Evolutionary conservation across 805 yeast genomes (phyloP).

Genomic region (Cyberlindnera subsufficiens): DNA sequence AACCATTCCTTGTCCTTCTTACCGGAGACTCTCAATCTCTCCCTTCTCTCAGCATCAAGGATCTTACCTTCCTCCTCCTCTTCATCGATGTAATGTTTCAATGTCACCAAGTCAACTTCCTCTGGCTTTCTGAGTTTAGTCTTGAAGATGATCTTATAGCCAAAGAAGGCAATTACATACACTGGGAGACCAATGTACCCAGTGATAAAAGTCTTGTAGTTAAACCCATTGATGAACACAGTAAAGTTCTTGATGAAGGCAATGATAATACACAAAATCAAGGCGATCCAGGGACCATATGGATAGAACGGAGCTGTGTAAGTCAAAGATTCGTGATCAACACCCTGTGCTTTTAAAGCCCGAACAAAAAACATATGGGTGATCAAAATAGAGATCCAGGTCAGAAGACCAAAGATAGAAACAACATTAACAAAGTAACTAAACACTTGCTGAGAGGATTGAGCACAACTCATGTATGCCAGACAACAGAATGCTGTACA

Average conservation of each 20-base stretch:
- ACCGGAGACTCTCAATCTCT: slow-evolving; percentile 18
- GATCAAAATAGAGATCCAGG: slow-evolving; percentile 67
- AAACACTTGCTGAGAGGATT: slow-evolving; percentile 52
- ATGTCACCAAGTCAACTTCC: slow-evolving; percentile 58
- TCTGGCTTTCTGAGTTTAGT: slow-evolving; percentile 42
- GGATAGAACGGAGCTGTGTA: slow-evolving; percentile 68
- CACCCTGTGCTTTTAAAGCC: slow-evolving; percentile 65
- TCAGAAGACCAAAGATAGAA: slow-evolving; percentile 66
- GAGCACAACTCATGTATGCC: slow-evolving; percentile 65
- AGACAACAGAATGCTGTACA: slow-evolving; percentile 49
- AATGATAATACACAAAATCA: slow-evolving; percentile 46
- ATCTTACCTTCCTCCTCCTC: slow-evolving; percentile 25
- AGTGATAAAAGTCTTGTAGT: slow-evolving; percentile 63
- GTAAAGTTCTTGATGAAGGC: slow-evolving; percentile 66
- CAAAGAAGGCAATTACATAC: slow-evolving; percentile 45
- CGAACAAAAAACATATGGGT: slow-evolving; percentile 61
- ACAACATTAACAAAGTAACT: slow-evolving; percentile 70
- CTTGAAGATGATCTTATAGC: slow-evolving; percentile 53
- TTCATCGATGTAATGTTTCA: slow-evolving; percentile 33
- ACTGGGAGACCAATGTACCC: slow-evolving; percentile 66
- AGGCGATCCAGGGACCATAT: slow-evolving; percentile 56
- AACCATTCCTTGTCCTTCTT: slow-evolving; percentile 37
- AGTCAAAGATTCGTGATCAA: slow-evolving; percentile 36
- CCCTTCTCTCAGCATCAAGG: slow-evolving; percentile 20
- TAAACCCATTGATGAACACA: slow-evolving; percentile 58